phyloP scores from a whole-genome alignment of 371 early-diverging fungal genomes.

The Nematocida homosporus region DNA sequence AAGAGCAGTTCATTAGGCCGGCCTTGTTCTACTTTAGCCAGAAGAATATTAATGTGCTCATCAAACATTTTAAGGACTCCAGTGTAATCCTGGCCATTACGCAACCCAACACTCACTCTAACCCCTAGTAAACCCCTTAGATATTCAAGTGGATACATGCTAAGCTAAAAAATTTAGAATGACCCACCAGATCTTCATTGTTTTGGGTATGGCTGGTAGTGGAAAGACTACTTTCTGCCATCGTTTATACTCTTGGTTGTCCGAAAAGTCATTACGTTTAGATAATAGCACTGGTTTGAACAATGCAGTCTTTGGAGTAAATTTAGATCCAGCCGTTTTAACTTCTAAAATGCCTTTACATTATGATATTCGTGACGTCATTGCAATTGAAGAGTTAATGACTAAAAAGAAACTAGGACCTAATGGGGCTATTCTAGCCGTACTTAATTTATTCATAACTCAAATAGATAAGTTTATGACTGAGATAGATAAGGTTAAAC shows the following conservation, averaged over 20 bases:
- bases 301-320: constrained; percentile 75
- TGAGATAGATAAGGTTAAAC: constrained; percentile 81
- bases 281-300: constrained; percentile 60
- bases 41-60: constrained; percentile 62
- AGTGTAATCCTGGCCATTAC: constrained; percentile 50
- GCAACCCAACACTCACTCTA: constrained; percentile 50
- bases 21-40: constrained; percentile 10
- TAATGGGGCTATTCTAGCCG: constrained; percentile 93
- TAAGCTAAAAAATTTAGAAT: constrained; percentile 26
- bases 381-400: constrained; percentile 97
- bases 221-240: constrained; percentile 97
- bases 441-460: constrained; percentile 87
- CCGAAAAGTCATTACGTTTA: constrained; percentile 49
- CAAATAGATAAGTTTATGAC: constrained; percentile 88
- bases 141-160: constrained; percentile 60
- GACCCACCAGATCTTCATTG: constrained; percentile 63
- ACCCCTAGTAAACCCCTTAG: constrained; percentile 59
- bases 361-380: constrained; percentile 92
- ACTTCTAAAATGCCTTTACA: constrained; percentile 85
- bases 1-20: constrained; percentile 22
- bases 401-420: constrained; percentile 93
- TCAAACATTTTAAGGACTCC: constrained; percentile 64
- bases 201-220: constrained; percentile 86
- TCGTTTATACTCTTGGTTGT: constrained; percentile 67
- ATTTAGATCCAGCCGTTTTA: constrained; percentile 93